Evolutionary conservation across 2,329 filamentous ascomycete genomes (phyloP).

Genomic region (Fusarium poae): DNA sequence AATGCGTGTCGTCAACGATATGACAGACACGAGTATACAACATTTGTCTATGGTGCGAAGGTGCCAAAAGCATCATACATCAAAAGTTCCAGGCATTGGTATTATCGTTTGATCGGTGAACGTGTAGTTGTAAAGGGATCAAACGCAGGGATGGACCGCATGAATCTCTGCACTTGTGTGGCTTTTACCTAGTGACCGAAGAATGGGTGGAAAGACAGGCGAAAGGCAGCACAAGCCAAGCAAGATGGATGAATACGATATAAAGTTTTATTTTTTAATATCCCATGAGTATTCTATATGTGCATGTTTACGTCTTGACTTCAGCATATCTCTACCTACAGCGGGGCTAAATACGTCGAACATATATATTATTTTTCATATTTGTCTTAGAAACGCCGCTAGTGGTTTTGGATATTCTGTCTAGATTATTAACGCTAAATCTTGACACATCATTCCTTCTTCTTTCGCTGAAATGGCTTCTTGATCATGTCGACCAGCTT

Average conservation of each 20-base stretch:
- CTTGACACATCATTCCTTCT: constrained; percentile 4
- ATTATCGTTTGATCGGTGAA: constrained; percentile 13
- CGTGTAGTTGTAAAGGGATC: constrained; percentile 11
- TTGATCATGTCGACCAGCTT: constrained; percentile 39
- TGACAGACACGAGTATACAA: constrained; percentile 29
- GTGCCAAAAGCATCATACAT: constrained; percentile 24
- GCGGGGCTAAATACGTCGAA: too few species aligned
- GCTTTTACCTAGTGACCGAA: constrained; percentile 14
- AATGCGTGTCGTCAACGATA: constrained; percentile 12
- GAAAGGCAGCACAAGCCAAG: constrained; percentile 10
- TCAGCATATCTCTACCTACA: not conserved
- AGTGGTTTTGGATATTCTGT: not conserved
- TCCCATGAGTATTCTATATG: not conserved
- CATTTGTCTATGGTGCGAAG: constrained; percentile 16
- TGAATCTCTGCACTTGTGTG: constrained; percentile 4
- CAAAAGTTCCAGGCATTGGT: constrained; percentile 10
- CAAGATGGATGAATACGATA: constrained; percentile 28
- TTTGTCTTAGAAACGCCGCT: constrained; percentile 4
- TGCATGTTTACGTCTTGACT: not conserved
- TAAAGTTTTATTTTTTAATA: constrained; percentile 35
- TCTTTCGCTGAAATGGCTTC: constrained; percentile 41
- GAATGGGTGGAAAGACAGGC: constrained; percentile 12
- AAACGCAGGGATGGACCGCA: constrained; percentile 19
- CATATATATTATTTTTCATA: not conserved
- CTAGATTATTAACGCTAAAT: not conserved